These are phyloP conservation scores for Wallemia mellicola DNA, from an alignment of 1,284 basidiomycete genomes.

Conservation along the genomic window DNA sequence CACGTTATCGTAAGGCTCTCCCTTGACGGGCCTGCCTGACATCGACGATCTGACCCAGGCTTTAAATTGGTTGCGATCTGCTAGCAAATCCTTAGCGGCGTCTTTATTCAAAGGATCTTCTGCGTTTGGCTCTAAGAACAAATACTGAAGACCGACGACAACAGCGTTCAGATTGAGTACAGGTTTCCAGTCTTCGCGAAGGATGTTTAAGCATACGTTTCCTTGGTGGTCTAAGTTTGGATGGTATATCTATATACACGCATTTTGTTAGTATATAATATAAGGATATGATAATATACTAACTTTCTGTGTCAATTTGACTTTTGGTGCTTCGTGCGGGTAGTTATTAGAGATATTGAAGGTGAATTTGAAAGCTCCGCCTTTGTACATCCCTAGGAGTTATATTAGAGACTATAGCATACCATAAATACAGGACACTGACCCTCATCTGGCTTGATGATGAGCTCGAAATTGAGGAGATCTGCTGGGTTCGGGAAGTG, in stretches of 20 bases:
- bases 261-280: neutral
- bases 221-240: constrained; percentile 94
- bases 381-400: constrained; percentile 74
- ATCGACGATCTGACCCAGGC: constrained; percentile 55
- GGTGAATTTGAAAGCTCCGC: constrained; percentile 71
- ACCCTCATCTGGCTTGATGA: constrained; percentile 93
- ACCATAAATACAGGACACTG: constrained; percentile 3
- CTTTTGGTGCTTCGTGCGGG: constrained; percentile 95
- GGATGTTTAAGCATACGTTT: constrained; percentile 85
- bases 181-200: constrained; percentile 99
- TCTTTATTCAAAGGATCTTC: constrained; percentile 98
- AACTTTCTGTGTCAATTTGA: constrained; percentile 89
- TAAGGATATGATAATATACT: constrained; percentile 10
- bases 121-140: constrained; percentile 94
- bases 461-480: constrained; percentile 82
- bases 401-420: neutral
- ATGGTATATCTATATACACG: constrained; percentile 83
- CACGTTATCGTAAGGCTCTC: constrained; percentile 31
- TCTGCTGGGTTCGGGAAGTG: constrained; percentile 68
- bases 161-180: constrained; percentile 89
- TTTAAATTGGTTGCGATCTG: constrained; percentile 47
- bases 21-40: constrained; percentile 43
- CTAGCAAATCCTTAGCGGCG: constrained; percentile 71
- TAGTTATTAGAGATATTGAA: constrained; percentile 93
- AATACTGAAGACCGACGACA: constrained; percentile 88